These are phyloP conservation scores for Angophora floribunda DNA, from an alignment of 345 rosid genomes.

Conservation along the genomic window DNA sequence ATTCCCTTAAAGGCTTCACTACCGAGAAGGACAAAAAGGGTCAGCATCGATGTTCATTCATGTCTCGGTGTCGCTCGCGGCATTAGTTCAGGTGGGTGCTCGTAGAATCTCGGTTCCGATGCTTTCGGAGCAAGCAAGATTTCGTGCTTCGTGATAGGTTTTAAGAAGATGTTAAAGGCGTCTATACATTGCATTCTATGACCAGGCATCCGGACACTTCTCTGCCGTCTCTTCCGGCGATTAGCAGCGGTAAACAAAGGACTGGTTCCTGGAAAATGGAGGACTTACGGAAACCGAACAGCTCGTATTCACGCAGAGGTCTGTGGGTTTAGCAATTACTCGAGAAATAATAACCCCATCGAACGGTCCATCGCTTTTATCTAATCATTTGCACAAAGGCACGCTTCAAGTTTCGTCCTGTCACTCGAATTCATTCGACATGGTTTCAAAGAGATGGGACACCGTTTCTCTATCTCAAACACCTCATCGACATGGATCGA, in stretches of 20 bases:
- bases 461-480: not conserved
- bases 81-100: not conserved
- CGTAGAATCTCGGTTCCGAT: not conserved
- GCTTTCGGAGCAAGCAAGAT: not conserved
- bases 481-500: not conserved
- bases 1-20: not conserved
- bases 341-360: not conserved
- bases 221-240: not conserved
- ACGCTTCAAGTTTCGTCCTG: not conserved
- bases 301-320: not conserved
- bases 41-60: not conserved
- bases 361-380: not conserved
- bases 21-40: not conserved
- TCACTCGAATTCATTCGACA: not conserved
- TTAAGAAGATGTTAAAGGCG: not conserved
- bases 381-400: not conserved
- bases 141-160: not conserved
- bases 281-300: not conserved
- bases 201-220: not conserved
- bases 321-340: not conserved
- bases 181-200: not conserved
- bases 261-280: not conserved
- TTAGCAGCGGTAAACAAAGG: not conserved
- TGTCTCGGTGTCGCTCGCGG: not conserved
- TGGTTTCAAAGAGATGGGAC: not conserved